These are phyloP conservation scores for Ligustrum vulgare DNA, from an alignment of 257 asterid species.

Conservation along the genomic window DNA sequence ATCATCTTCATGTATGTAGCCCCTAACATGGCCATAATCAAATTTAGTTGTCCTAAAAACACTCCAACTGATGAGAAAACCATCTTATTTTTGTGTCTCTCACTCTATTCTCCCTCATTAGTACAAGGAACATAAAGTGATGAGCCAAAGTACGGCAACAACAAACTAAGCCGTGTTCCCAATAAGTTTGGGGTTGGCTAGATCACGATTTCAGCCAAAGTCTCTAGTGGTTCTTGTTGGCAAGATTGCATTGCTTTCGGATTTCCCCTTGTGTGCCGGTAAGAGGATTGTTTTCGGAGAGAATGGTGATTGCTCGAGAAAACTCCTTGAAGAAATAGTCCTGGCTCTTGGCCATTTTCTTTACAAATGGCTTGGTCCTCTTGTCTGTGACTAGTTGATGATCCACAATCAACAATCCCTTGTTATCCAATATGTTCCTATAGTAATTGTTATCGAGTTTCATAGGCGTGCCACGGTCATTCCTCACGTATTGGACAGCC, in stretches of 20 bases:
- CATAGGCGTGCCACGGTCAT: conserved; percentile 95
- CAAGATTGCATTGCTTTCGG: conserved; percentile 78
- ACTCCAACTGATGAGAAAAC: conserved; percentile 6
- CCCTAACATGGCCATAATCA: conserved; percentile 16
- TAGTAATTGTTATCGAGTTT: conserved; percentile 86
- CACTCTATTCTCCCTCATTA: background rate
- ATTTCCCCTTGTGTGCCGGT: conserved; percentile 88
- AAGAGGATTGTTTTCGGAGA: conserved; percentile 84
- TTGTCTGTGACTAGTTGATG: conserved; percentile 75
- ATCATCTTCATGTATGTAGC: background rate
- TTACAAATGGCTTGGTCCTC: conserved; percentile 74
- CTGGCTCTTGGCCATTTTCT: conserved; percentile 90
- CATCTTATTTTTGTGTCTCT: conserved; percentile 26
- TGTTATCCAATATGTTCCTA: conserved; percentile 82
- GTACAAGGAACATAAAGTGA: background rate
- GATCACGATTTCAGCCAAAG: background rate
- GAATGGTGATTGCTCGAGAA: conserved; percentile 67
- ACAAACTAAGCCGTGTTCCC: background rate
- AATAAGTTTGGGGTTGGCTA: background rate
- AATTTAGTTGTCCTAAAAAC: background rate
- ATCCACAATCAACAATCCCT: conserved; percentile 79
- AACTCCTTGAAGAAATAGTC: conserved; percentile 77
- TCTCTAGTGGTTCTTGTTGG: conserved; percentile 64
- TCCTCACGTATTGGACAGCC: conserved; percentile 97
- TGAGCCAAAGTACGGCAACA: background rate